Base-by-base conservation (phyloP, 2,329 filamentous ascomycete species). In the Beauveria sp. region DNA sequence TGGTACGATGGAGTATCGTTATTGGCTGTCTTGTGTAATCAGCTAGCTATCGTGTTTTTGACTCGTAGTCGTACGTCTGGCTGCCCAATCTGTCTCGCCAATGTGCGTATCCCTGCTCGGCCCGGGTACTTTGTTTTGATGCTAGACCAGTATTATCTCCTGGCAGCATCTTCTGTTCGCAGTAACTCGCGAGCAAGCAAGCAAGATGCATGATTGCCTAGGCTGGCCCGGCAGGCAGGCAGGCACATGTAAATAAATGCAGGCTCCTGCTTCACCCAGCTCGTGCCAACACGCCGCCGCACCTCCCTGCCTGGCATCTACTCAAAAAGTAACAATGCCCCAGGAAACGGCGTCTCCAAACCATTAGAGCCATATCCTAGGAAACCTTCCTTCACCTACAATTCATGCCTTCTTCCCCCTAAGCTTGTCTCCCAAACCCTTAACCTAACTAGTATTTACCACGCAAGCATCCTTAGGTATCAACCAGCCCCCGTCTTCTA, bases 401-500 rank as follows among this genome's bases (percentile, higher is more conserved):
- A 42, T 43, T 20, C 49, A 18, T 34, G 42, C 43, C 18, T 9
- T n/a, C n/a, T 10, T 18, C 18, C 43, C 55, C 50, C 59, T 55
- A 61, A 49, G 28, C 20, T 18, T 52, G 57, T 50, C 50, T 60
- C 51, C 28, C 26, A 18, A 50, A 55, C 43, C 42, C 51, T 54
- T 49, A 46, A 38, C 58, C 40, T 28, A 48, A 56, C 42, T 61
- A 61, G 59, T 3, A 38, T 38, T 38, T 34, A 43, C 34, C 50
- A 55, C 45, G 12, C 42, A 42, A 55, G 59, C 34, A 61, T 61
- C 31, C 50, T 55, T 61, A 61, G 51, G 50, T 55, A 49, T 34
- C 59, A 34, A 60, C 58, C 58, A 61, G 59, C 51, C 51, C 48
- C 58, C 48, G 24, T 38, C 51, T 61, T 24, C 59, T 61, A 55